phyloP scores from a whole-genome alignment of 495 filamentous ascomycete genomes.

The Penicillium nucicola region DNA sequence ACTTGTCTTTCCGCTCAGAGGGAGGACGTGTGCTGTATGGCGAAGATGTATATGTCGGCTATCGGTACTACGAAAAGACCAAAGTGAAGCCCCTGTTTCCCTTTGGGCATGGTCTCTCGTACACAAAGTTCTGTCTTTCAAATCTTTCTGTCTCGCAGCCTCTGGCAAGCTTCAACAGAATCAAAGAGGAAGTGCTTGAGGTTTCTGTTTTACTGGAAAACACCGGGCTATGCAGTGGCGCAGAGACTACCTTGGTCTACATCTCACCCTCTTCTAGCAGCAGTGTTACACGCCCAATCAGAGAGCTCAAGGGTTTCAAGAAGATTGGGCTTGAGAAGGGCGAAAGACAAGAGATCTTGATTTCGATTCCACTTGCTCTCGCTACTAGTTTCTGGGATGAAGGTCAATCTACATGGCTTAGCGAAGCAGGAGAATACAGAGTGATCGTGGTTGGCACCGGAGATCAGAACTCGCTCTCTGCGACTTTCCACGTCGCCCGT shows the following conservation, averaged over 20 bases:
- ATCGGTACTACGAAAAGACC: conserved; percentile 70
- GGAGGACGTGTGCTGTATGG: conserved; percentile 67
- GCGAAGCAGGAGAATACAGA: conserved; percentile 7
- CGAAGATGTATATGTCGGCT: conserved; percentile 76
- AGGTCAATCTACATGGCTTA: conserved; percentile 5
- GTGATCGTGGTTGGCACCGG: conserved; percentile 9
- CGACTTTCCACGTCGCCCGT: neutral
- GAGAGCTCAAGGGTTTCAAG: conserved; percentile 23
- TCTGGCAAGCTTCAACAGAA: neutral
- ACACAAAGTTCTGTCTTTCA: conserved; percentile 69
- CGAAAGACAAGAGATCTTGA: neutral
- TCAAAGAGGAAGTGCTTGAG: neutral
- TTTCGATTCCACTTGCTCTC: conserved; percentile 5
- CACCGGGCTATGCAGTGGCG: conserved; percentile 1
- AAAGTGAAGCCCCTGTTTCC: conserved; percentile 62
- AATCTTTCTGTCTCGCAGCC: conserved; percentile 14
- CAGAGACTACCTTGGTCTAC: conserved; percentile 16
- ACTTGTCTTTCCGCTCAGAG: conserved; percentile 70
- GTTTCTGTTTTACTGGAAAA: conserved; percentile 1
- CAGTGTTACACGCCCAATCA: conserved; percentile 11
- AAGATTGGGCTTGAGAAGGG: conserved; percentile 11
- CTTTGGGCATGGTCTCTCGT: conserved; percentile 80
- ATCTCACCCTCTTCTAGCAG: conserved; percentile 3
- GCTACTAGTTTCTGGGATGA: conserved; percentile 22
- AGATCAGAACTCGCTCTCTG: conserved; percentile 4